phyloP scores from a whole-genome alignment of 345 rosid species.

The Psidium guajava region DNA sequence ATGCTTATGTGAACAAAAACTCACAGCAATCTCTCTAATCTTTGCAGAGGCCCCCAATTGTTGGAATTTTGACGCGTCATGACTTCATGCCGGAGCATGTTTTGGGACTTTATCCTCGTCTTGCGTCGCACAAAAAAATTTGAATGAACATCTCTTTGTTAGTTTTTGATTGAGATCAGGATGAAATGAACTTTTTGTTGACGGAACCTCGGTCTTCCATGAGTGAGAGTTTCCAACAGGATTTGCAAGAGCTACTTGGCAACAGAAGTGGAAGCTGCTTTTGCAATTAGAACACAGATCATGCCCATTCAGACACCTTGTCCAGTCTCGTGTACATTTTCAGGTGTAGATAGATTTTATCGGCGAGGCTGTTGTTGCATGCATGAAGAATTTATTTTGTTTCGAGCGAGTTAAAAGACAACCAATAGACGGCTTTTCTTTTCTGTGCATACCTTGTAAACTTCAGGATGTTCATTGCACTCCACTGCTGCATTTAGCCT shows the following conservation, averaged over 20 bases:
- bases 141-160: background rate
- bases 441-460: background rate
- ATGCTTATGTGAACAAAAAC: background rate
- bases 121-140: constrained; percentile 6
- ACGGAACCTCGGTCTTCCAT: background rate
- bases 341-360: background rate
- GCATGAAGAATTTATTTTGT: background rate
- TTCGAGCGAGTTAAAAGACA: background rate
- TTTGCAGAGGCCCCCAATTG: constrained; percentile 54
- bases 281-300: background rate
- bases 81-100: constrained; percentile 57
- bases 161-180: background rate
- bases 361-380: background rate
- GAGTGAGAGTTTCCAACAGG: background rate
- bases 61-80: constrained; percentile 54
- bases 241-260: background rate
- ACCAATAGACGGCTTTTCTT: background rate
- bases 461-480: background rate
- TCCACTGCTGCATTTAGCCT: background rate
- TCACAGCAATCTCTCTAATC: background rate
- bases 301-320: background rate
- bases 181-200: background rate
- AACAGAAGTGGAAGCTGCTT: background rate
- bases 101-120: constrained; percentile 35
- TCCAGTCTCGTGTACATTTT: background rate